Conservation (phyloP, 805 yeast genomes). For the Yamadazyma olivae region DNA sequence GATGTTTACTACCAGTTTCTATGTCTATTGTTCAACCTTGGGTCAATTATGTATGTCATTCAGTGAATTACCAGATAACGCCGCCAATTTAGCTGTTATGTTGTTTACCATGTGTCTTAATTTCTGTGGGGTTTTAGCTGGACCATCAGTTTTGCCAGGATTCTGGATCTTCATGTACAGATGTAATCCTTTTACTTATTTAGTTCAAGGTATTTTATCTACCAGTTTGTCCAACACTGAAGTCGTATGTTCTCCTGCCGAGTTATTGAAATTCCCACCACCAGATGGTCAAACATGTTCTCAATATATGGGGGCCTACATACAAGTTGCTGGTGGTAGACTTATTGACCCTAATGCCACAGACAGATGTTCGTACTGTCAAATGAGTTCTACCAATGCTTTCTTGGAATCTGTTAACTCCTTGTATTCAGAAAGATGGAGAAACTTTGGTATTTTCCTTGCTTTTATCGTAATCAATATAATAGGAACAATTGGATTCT, state of each 20-base stretch:
- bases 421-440: conserved; percentile 55
- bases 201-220: conserved; percentile 51
- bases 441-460: conserved; percentile 57
- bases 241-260: conserved; percentile 34
- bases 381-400: conserved; percentile 52
- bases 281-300: conserved; percentile 27
- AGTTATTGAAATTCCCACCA: conserved; percentile 20
- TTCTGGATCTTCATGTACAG: conserved; percentile 77
- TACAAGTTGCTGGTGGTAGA: conserved; percentile 42
- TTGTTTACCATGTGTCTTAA: conserved; percentile 32
- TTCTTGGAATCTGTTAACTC: conserved; percentile 50
- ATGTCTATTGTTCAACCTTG: conserved; percentile 23
- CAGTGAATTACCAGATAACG: conserved; percentile 30
- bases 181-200: conserved; percentile 64
- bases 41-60: conserved; percentile 29
- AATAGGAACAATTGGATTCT: conserved; percentile 27
- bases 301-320: conserved; percentile 23
- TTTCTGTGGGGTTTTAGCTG: conserved; percentile 36
- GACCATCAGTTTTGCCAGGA: conserved; percentile 32
- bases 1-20: conserved; percentile 25
- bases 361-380: conserved; percentile 57
- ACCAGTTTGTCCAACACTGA: conserved; percentile 26
- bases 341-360: conserved; percentile 43
- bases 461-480: conserved; percentile 33
- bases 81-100: conserved; percentile 28